phyloP scores from a whole-genome alignment of 768 basidiomycete species.

The Chlorophyllum brunneum region DNA sequence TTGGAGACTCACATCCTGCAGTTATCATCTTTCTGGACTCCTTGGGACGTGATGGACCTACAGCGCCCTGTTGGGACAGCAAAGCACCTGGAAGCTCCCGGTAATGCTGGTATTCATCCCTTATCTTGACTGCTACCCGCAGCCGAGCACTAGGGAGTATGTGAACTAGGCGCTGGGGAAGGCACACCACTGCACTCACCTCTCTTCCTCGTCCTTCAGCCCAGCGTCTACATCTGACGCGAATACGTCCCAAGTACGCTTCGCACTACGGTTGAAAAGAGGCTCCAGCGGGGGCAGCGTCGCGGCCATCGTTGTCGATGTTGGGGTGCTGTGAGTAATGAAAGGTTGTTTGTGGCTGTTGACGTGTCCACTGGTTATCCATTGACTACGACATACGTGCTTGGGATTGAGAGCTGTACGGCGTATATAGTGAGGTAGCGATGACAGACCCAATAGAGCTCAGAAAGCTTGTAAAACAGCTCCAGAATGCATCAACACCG shows the following conservation, averaged over 20 bases:
- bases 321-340: constrained; percentile 10
- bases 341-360: constrained; percentile 8
- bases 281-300: constrained; percentile 65
- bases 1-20: constrained; percentile 48
- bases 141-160: constrained; percentile 53
- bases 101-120: constrained; percentile 85
- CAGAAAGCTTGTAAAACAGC: constrained; percentile 77
- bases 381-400: constrained; percentile 10
- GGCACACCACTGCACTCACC: constrained; percentile 39
- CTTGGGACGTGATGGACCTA: constrained; percentile 71
- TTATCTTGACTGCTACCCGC: constrained; percentile 79
- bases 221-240: constrained; percentile 59
- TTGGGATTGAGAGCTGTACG: constrained; percentile 8
- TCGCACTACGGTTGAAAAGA: constrained; percentile 59
- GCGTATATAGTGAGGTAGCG: constrained; percentile 9
- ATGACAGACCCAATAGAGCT: constrained; percentile 48
- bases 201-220: constrained; percentile 64
- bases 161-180: neutral
- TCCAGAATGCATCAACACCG: constrained; percentile 57
- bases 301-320: too few relatives aligned
- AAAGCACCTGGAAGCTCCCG: constrained; percentile 82
- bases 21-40: constrained; percentile 65
- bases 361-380: constrained; percentile 7
- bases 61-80: constrained; percentile 73
- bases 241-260: constrained; percentile 71